Evolutionary conservation across 169 alveolate genomes (phyloP), one percentile per base, ranked within the genome.

Genomic region (Cystoisospora suis): DNA sequence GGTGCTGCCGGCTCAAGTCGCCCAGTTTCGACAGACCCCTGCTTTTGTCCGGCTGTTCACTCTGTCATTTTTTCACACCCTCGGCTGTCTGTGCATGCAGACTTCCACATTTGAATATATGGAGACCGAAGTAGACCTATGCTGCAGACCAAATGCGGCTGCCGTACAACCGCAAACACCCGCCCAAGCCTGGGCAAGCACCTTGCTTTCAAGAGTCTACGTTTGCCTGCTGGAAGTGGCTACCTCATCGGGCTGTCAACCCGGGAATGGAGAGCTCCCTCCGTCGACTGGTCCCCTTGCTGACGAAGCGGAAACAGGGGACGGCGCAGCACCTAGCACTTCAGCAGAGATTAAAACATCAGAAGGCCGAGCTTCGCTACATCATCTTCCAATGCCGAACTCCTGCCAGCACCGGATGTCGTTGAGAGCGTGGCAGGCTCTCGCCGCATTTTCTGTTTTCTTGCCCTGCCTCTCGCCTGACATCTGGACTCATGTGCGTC

Each of bases 401-500:
- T 70, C 87, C 17, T 80, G 87, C 4, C 58, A 29, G 49, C 91
- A 87, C 58, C 70, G 91, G 38, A 29, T 42, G 32, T 87, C 45
- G 34, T 69, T 87, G 59, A 70, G 91, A 0, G 80, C 46, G 49
- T 70, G 91, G 91, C 91, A 87, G 38, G 86, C 90, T n/a, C 81
- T 83, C 38, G 29, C 81, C n/a, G 56, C 80, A 17, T 83, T 83
- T 40, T 47, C 90, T 0, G 40, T 34, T 36, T 46, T 15, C 61
- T 34, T 44, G 12, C 75, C 77, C 4, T 6, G n/a, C 3, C 32
- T 29, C 32, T 32, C 75, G 7, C 32, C 53, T 49, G 53, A 42
- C 23, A 5, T 46, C 45, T 32, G 17, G 17, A 45, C 0, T 29
- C 9, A 4, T 1, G 46, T 59, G 44, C 59, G 40, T 23, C 40